Percentiles rank a stretch among this genome's conserved stretches.
phyloP scores from a whole-genome alignment of 1,284 basidiomycete genomes.

The Pyrrhoderma lamaoense region DNA sequence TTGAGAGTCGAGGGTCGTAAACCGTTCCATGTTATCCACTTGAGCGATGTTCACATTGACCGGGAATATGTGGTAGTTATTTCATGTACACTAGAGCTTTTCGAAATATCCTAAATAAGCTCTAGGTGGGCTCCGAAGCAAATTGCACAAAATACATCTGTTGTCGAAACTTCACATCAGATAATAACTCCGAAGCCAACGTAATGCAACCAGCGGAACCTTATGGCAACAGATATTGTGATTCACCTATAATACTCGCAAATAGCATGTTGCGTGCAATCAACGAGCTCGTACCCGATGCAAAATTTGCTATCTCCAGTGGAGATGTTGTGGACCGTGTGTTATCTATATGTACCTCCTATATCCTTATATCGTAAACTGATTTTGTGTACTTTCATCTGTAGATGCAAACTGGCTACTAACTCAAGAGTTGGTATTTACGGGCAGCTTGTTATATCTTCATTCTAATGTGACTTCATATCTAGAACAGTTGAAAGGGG shows the following conservation, averaged over 20 bases:
- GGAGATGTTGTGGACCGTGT: slow-evolving; percentile 55
- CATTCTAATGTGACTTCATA: neutral
- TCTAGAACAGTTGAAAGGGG: slow-evolving; percentile 8
- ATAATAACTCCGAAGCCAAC: slow-evolving; percentile 16
- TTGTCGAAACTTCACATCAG: slow-evolving; percentile 38
- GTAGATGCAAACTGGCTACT: slow-evolving; percentile 42
- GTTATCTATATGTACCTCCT: slow-evolving; percentile 10
- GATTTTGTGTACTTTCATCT: neutral
- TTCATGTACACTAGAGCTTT: neutral
- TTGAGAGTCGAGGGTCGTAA: neutral
- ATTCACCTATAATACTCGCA: slow-evolving; percentile 39
- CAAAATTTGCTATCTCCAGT: slow-evolving; percentile 49
- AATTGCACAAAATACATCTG: slow-evolving; percentile 54
- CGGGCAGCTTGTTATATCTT: slow-evolving; percentile 23
- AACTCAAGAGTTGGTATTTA: slow-evolving; percentile 32
- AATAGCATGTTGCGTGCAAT: slow-evolving; percentile 44
- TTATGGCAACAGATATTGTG: slow-evolving; percentile 42
- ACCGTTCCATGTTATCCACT: slow-evolving; percentile 43
- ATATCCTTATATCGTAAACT: too few relatives aligned
- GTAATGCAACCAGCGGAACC: slow-evolving; percentile 38
- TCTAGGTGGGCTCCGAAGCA: slow-evolving; percentile 41
- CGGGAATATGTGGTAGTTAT: slow-evolving; percentile 36
- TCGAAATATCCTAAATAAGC: neutral
- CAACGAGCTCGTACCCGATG: slow-evolving; percentile 30
- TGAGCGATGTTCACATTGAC: slow-evolving; percentile 52